phyloP scores from a whole-genome alignment of 2,329 filamentous ascomycete species.

The Sporothrix protearum region DNA sequence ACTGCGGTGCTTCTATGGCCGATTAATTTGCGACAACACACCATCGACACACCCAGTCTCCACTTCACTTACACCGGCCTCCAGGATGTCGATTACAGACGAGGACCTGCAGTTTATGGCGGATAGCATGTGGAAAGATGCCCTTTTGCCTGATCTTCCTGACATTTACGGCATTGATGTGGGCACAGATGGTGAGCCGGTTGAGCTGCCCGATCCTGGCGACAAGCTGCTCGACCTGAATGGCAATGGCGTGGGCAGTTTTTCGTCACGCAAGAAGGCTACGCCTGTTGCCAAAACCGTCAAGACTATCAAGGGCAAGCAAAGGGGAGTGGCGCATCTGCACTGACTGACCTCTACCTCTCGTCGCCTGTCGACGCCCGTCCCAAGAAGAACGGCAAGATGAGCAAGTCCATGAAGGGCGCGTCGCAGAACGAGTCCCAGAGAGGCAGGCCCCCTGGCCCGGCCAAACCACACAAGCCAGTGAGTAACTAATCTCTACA shows the following conservation, averaged over 20 bases:
- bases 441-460: neutral
- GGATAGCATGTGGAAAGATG: constrained; percentile 14
- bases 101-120: constrained; percentile 21
- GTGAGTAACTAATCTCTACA: neutral
- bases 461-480: neutral
- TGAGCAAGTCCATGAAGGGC: constrained; percentile 23
- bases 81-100: constrained; percentile 21
- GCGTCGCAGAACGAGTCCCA: constrained; percentile 22
- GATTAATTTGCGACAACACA: too few relatives aligned
- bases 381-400: constrained; percentile 14
- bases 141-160: neutral
- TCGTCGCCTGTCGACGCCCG: constrained; percentile 5
- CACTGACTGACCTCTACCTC: constrained; percentile 1
- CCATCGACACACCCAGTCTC: neutral
- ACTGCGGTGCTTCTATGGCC: neutral
- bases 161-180: neutral
- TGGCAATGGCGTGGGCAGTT: neutral
- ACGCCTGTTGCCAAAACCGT: neutral
- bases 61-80: neutral
- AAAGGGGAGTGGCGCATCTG: neutral
- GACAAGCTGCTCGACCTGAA: neutral
- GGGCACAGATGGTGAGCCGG: neutral
- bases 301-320: neutral
- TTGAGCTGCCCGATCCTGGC: neutral
- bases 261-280: neutral